Conservation (phyloP, 177 flowering plant species). For the Vitis hybrid region DNA sequence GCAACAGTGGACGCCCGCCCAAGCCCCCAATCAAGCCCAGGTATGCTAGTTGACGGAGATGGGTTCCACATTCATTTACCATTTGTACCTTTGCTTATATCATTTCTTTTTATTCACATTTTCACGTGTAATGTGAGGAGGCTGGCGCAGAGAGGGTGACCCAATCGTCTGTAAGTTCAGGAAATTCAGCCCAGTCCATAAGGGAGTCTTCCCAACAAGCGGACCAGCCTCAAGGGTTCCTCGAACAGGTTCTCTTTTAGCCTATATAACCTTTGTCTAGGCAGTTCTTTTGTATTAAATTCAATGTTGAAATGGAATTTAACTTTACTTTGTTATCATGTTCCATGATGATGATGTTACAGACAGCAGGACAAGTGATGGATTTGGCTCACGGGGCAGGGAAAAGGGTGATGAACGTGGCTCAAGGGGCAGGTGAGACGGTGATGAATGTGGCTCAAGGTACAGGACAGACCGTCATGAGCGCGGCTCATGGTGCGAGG, state of each 20-base stretch:
- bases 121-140: conserved; percentile 4
- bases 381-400: conserved; percentile 40
- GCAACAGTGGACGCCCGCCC: conserved; percentile 24
- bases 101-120: not conserved
- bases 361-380: conserved; percentile 41
- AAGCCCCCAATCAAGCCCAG: conserved; percentile 30
- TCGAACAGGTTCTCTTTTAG: conserved; percentile 40
- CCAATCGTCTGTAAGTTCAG: conserved; percentile 22
- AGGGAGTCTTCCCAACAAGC: conserved; percentile 12
- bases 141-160: conserved; percentile 20
- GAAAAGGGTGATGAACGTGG: conserved; percentile 29
- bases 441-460: conserved; percentile 29
- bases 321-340: too few relatives aligned
- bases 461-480: conserved; percentile 28
- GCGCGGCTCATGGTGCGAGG: conserved; percentile 38
- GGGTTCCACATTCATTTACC: not conserved
- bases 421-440: too few relatives aligned
- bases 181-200: conserved; percentile 14
- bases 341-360: not conserved
- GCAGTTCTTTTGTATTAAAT: too few relatives aligned
- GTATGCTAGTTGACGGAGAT: conserved; percentile 3
- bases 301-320: too few relatives aligned
- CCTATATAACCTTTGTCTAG: too few relatives aligned
- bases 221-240: conserved; percentile 29
- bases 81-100: not conserved